Evolutionary conservation across 805 yeast species (phyloP), one percentile per base, ranked within the genome.

Genomic region (Myxozyma mucilagina): DNA sequence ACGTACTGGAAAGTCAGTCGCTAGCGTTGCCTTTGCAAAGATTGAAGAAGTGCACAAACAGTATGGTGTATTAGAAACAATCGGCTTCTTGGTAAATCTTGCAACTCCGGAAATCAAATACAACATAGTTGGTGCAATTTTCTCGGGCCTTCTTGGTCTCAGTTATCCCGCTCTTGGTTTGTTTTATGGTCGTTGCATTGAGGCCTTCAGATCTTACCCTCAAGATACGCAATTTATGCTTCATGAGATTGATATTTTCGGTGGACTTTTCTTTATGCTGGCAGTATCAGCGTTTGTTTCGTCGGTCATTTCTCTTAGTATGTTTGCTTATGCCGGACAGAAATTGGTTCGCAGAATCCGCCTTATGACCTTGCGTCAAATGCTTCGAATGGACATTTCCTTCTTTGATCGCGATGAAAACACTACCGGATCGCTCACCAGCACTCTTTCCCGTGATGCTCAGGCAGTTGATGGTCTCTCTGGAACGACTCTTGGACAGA

Each of bases 401-500:
- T 72, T 70, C 53, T 72, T 72, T 47, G 74, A 72, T 43, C 50
- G 64, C 4, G 68, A 67, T 11, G 69, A 67, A 57, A 70, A 72
- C 54, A 47, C 70, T 1, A 62, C 69, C 3, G 73, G 74, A 9
- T 60, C 71, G 7, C 61, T 72, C 13, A 69, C 72, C 5, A 50
- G 67, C 48, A 63, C 67, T 16, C 63, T 72, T 4, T 66, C 74
- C 11, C 63, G 64, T 1, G 74, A 72, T 53, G 75, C 73, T 9
- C 67, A 70, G 57, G 69, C 68, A 36, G 62, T 72, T 20, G 69
- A 68, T 16, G 75, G 74, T 53, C 57, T 72, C 36, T 59, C 67
- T 38, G 74, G 75, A 4, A 60, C 72, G 11, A 70, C 71, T 13
- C 59, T 72, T 20, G 75, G 74, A n/a, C 73, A 73, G 45, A 47